Evolutionary conservation across 2,329 filamentous ascomycete genomes (phyloP).

Genomic region (Cylindrodendrum hubeiense): DNA sequence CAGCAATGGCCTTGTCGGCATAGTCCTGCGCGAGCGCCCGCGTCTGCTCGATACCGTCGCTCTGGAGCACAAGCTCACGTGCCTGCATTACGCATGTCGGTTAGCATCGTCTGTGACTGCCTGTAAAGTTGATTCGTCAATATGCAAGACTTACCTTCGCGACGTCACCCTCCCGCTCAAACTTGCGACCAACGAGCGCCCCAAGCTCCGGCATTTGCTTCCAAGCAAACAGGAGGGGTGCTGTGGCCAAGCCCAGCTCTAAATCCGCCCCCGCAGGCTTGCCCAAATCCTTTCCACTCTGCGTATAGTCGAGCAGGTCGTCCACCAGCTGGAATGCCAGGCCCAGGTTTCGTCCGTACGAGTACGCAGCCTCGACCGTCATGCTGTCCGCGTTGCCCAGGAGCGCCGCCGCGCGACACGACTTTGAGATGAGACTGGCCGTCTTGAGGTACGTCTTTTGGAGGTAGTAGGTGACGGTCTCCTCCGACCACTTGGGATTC

Average conservation of each 20-base stretch:
- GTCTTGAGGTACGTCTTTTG: constrained; percentile 99
- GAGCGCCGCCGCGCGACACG: constrained; percentile 89
- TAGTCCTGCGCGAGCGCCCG: constrained; percentile 92
- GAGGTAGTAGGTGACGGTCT: constrained; percentile 91
- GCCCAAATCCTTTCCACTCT: constrained; percentile 85
- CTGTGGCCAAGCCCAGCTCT: constrained; percentile 92
- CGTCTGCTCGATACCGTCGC: constrained; percentile 92
- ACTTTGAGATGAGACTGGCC: constrained; percentile 95
- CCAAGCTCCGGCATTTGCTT: constrained; percentile 88
- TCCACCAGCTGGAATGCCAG: constrained; percentile 98
- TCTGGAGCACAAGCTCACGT: constrained; percentile 83
- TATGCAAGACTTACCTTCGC: constrained; percentile 72
- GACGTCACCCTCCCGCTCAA: constrained; percentile 86
- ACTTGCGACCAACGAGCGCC: constrained; percentile 91
- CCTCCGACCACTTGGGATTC: constrained; percentile 87
- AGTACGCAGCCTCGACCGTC: constrained; percentile 91
- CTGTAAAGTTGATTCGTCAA: constrained; percentile 30
- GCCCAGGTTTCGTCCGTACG: constrained; percentile 93
- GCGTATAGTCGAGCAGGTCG: constrained; percentile 97
- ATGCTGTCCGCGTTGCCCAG: constrained; percentile 81
- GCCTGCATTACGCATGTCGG: constrained; percentile 68
- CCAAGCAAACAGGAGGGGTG: constrained; percentile 96
- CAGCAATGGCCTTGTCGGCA: constrained; percentile 85
- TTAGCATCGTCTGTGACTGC: constrained; percentile 37
- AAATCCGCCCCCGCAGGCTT: constrained; percentile 96